phyloP scores from a whole-genome alignment of 306 rosid species.

The Astragalus membranaceus region DNA sequence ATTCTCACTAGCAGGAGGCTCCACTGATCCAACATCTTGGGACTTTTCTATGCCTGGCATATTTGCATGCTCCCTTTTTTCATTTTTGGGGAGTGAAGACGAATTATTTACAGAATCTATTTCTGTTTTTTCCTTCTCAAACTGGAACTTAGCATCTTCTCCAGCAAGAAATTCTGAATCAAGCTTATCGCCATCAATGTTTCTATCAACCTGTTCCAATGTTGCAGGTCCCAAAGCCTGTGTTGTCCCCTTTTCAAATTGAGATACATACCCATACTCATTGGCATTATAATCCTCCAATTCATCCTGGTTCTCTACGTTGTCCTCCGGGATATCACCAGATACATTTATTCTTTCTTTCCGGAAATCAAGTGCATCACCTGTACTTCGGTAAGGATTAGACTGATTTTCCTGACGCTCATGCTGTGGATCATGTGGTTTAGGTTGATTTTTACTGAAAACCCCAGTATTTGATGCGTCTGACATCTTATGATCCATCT shows the following conservation, averaged over 20 bases:
- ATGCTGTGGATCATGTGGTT: slow-evolving; percentile 27
- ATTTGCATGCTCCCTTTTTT: slow-evolving; percentile 34
- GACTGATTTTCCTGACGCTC: slow-evolving; percentile 54
- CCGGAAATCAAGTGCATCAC: slow-evolving; percentile 68
- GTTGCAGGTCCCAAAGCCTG: slow-evolving; percentile 95
- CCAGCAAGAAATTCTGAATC: slow-evolving; percentile 33
- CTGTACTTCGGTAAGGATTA: slow-evolving; percentile 69
- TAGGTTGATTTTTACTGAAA: slow-evolving; percentile 37
- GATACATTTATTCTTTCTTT: slow-evolving; percentile 64
- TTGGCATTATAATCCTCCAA: slow-evolving; percentile 62
- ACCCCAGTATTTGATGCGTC: slow-evolving; percentile 60
- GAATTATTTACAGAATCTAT: slow-evolving; percentile 26
- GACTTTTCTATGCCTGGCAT: slow-evolving; percentile 32
- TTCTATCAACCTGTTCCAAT: slow-evolving; percentile 62
- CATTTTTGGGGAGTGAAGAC: slow-evolving; percentile 32
- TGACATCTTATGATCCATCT: slow-evolving; percentile 44
- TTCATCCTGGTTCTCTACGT: slow-evolving; percentile 38
- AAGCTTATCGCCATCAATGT: slow-evolving; percentile 28
- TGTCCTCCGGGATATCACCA: slow-evolving; percentile 50
- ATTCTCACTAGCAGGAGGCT: slow-evolving; percentile 18
- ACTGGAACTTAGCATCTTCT: slow-evolving; percentile 42
- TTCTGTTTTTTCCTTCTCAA: slow-evolving; percentile 47
- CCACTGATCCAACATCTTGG: slow-evolving; percentile 37
- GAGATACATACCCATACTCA: slow-evolving; percentile 79
- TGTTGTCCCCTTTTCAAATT: slow-evolving; percentile 67